Evolutionary conservation across 306 rosid genomes (phyloP).

Genomic region (Herpetospermum pedunculosum): DNA sequence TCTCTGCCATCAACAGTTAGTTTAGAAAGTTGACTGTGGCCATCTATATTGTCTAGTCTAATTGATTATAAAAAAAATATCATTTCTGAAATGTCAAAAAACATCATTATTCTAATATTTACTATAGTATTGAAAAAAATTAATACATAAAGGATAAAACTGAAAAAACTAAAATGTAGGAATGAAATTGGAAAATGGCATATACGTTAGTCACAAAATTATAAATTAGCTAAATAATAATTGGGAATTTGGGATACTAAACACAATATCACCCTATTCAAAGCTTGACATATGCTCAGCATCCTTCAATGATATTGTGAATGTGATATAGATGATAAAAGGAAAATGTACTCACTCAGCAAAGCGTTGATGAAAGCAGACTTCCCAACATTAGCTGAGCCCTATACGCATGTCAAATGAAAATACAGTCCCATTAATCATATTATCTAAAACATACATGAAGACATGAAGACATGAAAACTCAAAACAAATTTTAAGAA

Average conservation of each 20-base stretch:
- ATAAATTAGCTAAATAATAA: not conserved
- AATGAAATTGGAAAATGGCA: not conserved
- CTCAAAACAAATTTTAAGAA: not conserved
- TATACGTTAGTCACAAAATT: not conserved
- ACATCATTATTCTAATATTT: not conserved
- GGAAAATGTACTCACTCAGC: slow-evolving; percentile 51
- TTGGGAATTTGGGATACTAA: not conserved
- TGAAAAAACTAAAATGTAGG: not conserved
- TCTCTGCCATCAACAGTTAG: slow-evolving; percentile 33
- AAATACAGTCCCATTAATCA: slow-evolving; percentile 9
- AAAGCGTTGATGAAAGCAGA: slow-evolving; percentile 90
- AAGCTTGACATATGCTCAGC: not conserved
- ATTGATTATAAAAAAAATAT: not conserved
- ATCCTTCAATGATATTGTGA: not conserved
- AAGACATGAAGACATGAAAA: not conserved
- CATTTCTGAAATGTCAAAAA: not conserved
- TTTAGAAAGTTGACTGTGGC: not conserved
- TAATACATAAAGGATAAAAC: not conserved
- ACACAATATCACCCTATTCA: not conserved
- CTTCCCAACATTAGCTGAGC: slow-evolving; percentile 96
- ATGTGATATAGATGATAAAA: not conserved
- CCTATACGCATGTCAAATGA: slow-evolving; percentile 28
- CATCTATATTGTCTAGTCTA: not conserved
- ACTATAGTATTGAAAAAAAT: not conserved
- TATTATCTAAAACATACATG: not conserved